Evolutionary conservation across 345 rosid species (phyloP), one percentile per base, ranked within the genome.

Genomic region (Salix koriyanagi): DNA sequence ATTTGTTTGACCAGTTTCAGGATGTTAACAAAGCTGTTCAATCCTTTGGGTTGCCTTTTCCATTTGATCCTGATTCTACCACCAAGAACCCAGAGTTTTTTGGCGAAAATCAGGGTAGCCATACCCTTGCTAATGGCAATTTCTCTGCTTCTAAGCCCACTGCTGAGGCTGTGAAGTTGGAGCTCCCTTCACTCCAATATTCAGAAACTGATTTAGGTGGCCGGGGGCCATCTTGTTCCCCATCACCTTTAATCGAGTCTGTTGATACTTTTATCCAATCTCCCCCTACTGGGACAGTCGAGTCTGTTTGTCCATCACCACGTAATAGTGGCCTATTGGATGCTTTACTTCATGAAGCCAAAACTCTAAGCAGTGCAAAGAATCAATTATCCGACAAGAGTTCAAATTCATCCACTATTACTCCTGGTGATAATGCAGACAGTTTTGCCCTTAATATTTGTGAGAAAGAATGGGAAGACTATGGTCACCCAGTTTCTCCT

Each of bases 111-210:
- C 89, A 84, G 76, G 88, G 91, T 80, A 69, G 94, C 94, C 97
- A 91, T 84, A 80, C 93, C 94, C 85, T 88, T 84, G 82, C 88
- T 83, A 88, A 90, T 90, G 96, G 96, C 91, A 81, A 85, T 83
- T 86, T 89, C 91, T 86, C 92, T 86, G 83, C 98, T 96, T 96
- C 97, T 74, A 91, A 83, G 92, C 90, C 95, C 80, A 54, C 65
- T 32, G 79, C 85, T 19, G 94, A 83, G 94, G 89, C 94, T 80
- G 82, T 91, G 98, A 94, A 96, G 99, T 86, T 87, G 93, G 99
- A 96, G 98, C 98, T 96, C 99, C 98, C 98, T 96, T 96, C 99
- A 92, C 94, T 96, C 98, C 99, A 96, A 96, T 89, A 89, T 92
- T 73, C 92, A 79, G 98, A 93, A 84, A 80, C 86, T 79, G 89